Evolutionary conservation across 2,329 filamentous ascomycete genomes (phyloP), one percentile per base, ranked within the genome.

Genomic region (Ophiostoma ips): DNA sequence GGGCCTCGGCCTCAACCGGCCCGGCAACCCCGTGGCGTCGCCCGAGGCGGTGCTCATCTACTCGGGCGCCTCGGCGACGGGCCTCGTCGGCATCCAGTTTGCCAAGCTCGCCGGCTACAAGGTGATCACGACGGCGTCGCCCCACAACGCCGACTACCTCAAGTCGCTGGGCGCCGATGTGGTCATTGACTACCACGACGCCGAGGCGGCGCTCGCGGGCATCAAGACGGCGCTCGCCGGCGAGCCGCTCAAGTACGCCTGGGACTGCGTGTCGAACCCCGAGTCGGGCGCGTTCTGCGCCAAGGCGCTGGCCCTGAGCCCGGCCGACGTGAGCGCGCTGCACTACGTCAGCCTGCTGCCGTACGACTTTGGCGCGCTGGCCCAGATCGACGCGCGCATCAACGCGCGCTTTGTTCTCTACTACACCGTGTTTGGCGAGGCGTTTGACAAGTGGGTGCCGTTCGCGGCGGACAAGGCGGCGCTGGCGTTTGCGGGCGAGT

Each of bases 41-140:
- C 63, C 69, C 6, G 49, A 60, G 30, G 62, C 68, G 0, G 56
- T 72, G 37, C 55, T 72, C 19, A 69, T 71, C 53, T 70, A 72
- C 49, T 71, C 68, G 38, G 69, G 67, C 15, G 72, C 72, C 60
- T 79, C 71, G 10, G 75, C 74, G 2, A 76, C 76, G 0, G 72
- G 71, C 59, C 71, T 76, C 41, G 71, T 75, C 49, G 69, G 62
- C 5, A 68, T 72, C 54, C 68, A 71, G 57, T 67, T 58, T 53
- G 67, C 67, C 50, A 67, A 66, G 54, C 58, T 63, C n/a, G 66
- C 66, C 7, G 68, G 66, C 5, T 63, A 64, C 33, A 60, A 53
- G 13, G 66, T 71, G 10, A 58, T 68, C 13, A 57, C 68, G 0
- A 70, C 68, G 0, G 57, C 63, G 8, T 69, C 69, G 19, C 59